phyloP scores from a whole-genome alignment of 2,329 filamentous ascomycete genomes.

The Passalora sequoiae region DNA sequence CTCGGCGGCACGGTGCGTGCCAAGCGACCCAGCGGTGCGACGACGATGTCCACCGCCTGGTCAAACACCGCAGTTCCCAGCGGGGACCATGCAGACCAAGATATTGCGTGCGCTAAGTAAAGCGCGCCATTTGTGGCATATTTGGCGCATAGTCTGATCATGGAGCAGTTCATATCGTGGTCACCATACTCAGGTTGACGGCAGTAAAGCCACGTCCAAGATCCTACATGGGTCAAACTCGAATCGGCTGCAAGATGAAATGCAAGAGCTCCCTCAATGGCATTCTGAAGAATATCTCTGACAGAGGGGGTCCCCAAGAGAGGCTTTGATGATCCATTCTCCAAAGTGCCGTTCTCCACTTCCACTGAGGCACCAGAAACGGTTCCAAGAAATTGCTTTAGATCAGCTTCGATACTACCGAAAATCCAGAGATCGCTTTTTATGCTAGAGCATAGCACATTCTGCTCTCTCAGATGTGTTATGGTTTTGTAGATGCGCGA shows the following conservation, averaged over 20 bases:
- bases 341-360: slow-evolving; percentile 4
- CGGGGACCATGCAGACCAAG: slow-evolving; percentile 6
- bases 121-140: slow-evolving; percentile 11
- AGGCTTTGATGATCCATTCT: background rate
- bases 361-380: slow-evolving; percentile 2
- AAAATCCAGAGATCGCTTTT: slow-evolving; percentile 16
- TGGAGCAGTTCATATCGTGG: slow-evolving; percentile 4
- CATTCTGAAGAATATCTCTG: slow-evolving; percentile 23
- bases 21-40: slow-evolving; percentile 16
- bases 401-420: slow-evolving; percentile 6
- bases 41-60: slow-evolving; percentile 2
- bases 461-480: slow-evolving; percentile 14
- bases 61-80: background rate
- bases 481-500: slow-evolving; percentile 9
- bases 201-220: slow-evolving; percentile 22
- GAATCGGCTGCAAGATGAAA: slow-evolving; percentile 14
- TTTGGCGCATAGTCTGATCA: slow-evolving; percentile 16
- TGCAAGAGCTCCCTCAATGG: slow-evolving; percentile 19
- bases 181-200: background rate
- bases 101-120: slow-evolving; percentile 15
- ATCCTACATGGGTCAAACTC: slow-evolving; percentile 11
- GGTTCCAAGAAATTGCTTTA: slow-evolving; percentile 1
- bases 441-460: slow-evolving; percentile 17
- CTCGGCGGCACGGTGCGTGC: slow-evolving; percentile 6
- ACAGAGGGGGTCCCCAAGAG: background rate